These are phyloP conservation scores for Kwoniella shandongensis DNA, from an alignment of 768 basidiomycete genomes.

Conservation along the genomic window DNA sequence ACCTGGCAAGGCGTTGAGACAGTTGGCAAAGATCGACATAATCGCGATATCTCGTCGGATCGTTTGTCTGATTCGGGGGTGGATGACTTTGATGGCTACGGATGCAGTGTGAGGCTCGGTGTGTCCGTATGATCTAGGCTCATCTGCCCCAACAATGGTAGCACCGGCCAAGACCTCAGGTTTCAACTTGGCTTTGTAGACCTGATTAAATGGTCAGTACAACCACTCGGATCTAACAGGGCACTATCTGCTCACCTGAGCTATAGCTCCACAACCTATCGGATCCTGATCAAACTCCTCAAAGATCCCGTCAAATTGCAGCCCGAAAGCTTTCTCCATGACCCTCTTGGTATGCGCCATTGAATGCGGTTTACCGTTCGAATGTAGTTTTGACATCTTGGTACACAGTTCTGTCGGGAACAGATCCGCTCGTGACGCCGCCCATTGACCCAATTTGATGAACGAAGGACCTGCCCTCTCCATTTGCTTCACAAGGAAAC, in stretches of 20 bases:
- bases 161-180: constrained; percentile 74
- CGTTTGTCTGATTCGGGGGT: constrained; percentile 76
- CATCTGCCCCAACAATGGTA: constrained; percentile 70
- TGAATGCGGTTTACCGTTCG: constrained; percentile 77
- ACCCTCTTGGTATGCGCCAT: constrained; percentile 74
- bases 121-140: constrained; percentile 52
- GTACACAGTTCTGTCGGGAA: constrained; percentile 86
- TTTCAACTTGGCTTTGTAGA: constrained; percentile 83
- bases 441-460: constrained; percentile 99
- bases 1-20: constrained; percentile 76
- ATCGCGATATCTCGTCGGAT: constrained; percentile 89
- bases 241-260: constrained; percentile 61
- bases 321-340: constrained; percentile 78
- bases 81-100: constrained; percentile 94
- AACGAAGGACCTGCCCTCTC: constrained; percentile 94
- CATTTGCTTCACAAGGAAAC: constrained; percentile 83
- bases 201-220: constrained; percentile 56
- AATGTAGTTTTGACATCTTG: constrained; percentile 80
- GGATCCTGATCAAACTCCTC: constrained; percentile 81
- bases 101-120: constrained; percentile 58
- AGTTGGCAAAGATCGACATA: constrained; percentile 86
- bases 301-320: constrained; percentile 83
- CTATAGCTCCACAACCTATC: constrained; percentile 98
- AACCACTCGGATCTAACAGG: neutral
- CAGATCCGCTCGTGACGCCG: constrained; percentile 88